These are phyloP conservation scores for Eucalyptus microcorys DNA, from an alignment of 345 rosid genomes.

Conservation along the genomic window DNA sequence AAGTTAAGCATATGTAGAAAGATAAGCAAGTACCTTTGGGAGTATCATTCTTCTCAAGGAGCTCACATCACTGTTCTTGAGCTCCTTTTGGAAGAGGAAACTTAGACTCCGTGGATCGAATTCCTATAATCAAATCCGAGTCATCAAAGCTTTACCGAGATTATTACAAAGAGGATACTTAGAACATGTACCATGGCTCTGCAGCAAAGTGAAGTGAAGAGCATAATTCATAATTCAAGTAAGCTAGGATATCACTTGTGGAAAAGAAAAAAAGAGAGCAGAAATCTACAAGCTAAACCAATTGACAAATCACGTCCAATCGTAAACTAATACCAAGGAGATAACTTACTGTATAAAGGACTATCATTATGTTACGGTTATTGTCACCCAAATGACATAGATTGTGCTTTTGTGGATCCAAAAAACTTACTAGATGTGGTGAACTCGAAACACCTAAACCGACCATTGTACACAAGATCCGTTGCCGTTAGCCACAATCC, in stretches of 20 bases:
- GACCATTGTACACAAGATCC: background rate
- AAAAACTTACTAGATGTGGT: background rate
- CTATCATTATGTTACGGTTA: background rate
- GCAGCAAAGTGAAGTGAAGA: background rate
- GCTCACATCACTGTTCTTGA: conserved; percentile 94
- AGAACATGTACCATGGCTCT: background rate
- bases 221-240: background rate
- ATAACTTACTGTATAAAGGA: background rate
- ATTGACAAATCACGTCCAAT: background rate
- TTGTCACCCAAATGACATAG: background rate
- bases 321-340: background rate
- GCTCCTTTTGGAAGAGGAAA: conserved; percentile 87
- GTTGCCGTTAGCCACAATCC: background rate
- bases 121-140: conserved; percentile 15
- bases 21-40: conserved; percentile 54
- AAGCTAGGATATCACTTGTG: background rate
- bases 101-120: conserved; percentile 56
- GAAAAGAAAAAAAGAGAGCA: background rate
- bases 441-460: background rate
- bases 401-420: background rate
- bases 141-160: background rate
- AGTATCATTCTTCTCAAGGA: conserved; percentile 85
- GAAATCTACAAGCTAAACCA: background rate
- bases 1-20: background rate
- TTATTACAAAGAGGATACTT: background rate